These are phyloP conservation scores for Oxyria digyna DNA, from an alignment of 148 eudicot genomes.

Conservation along the genomic window DNA sequence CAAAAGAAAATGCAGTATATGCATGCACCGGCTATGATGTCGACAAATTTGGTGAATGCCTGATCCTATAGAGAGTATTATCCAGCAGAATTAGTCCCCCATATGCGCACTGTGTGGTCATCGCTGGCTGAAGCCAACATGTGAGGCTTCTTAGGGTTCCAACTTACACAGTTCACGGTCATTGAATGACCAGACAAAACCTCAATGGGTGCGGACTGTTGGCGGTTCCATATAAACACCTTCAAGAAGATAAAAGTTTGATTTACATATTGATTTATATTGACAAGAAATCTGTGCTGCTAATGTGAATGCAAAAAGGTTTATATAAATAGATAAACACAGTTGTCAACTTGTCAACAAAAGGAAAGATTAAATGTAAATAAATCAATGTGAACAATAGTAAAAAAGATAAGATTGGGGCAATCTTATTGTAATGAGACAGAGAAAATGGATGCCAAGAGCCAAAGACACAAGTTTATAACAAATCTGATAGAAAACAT, in stretches of 20 bases:
- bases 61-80: neutral
- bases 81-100: slow-evolving; percentile 41
- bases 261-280: neutral
- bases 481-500: neutral
- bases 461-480: neutral
- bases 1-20: neutral
- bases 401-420: neutral
- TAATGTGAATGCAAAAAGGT: neutral
- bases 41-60: neutral
- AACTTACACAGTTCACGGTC: slow-evolving; percentile 95
- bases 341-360: neutral
- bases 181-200: slow-evolving; percentile 57
- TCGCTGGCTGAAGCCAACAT: slow-evolving; percentile 97
- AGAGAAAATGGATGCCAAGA: neutral
- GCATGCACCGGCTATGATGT: slow-evolving; percentile 1
- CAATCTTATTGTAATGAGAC: neutral
- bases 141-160: slow-evolving; percentile 70
- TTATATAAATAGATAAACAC: neutral
- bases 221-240: slow-evolving; percentile 86
- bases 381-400: neutral
- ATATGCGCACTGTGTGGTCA: slow-evolving; percentile 84
- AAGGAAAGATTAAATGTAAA: neutral
- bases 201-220: slow-evolving; percentile 50
- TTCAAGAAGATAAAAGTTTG: slow-evolving; percentile 11
- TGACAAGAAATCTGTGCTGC: neutral